These are phyloP conservation scores for Magnolia kwangsiensis DNA, from an alignment of 164 flowering plant species.

Conservation along the genomic window DNA sequence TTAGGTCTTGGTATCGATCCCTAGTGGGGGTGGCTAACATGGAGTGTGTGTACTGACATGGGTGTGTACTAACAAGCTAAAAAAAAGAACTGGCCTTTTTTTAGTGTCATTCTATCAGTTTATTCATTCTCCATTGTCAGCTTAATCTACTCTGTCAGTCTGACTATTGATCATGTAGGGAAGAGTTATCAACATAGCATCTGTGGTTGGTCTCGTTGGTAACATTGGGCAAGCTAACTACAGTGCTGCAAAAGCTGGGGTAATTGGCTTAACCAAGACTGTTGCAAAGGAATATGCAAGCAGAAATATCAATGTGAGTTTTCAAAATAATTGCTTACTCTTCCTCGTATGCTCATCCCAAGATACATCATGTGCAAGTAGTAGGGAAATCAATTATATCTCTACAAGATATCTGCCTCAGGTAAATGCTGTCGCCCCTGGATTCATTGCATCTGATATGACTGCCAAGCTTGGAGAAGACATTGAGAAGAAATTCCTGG, in stretches of 20 bases:
- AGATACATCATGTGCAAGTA: background rate
- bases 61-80: too few species aligned
- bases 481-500: conserved; percentile 74
- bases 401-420: conserved; percentile 18
- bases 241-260: conserved; percentile 99
- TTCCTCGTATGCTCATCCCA: background rate
- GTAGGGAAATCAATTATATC: background rate
- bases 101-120: background rate
- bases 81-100: background rate
- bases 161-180: conserved; percentile 47
- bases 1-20: too few species aligned
- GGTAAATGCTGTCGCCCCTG: conserved; percentile 98
- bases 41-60: too few species aligned
- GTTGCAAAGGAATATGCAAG: conserved; percentile 92
- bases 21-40: too few species aligned
- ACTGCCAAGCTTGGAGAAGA: conserved; percentile 85
- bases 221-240: conserved; percentile 94
- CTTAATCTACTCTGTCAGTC: background rate
- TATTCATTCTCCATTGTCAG: background rate
- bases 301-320: conserved; percentile 77
- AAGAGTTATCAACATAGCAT: conserved; percentile 82
- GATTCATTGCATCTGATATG: conserved; percentile 97
- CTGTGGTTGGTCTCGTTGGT: conserved; percentile 93
- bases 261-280: conserved; percentile 85
- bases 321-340: background rate